Percentiles rank a stretch among this genome's conserved stretches.
Evolutionary conservation across 768 basidiomycete genomes (phyloP).

Genomic region (Trametes cubensis): DNA sequence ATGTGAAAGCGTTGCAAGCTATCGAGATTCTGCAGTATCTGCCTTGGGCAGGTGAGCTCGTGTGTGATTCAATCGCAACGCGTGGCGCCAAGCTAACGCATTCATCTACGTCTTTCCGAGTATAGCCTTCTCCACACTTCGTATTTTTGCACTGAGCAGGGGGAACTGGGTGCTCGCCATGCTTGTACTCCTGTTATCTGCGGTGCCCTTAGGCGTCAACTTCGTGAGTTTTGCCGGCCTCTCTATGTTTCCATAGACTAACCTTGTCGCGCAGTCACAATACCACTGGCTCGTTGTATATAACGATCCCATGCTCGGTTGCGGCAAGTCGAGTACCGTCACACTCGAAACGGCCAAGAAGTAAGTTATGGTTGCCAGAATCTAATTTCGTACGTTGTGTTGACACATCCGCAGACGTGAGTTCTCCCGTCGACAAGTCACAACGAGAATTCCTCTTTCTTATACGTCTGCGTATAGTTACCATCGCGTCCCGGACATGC

Average conservation of each 20-base stretch:
- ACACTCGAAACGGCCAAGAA: slow-evolving; percentile 2
- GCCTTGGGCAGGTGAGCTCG: slow-evolving; percentile 13
- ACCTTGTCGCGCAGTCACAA: not conserved
- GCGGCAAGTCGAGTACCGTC: slow-evolving; percentile 3
- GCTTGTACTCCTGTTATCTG: slow-evolving; percentile 9
- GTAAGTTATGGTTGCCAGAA: too few species aligned
- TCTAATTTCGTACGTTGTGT: not conserved
- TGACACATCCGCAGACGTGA: not conserved
- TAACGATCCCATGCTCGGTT: slow-evolving; percentile 2
- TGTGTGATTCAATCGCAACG: not conserved
- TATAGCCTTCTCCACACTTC: slow-evolving; percentile 11
- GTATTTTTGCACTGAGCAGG: slow-evolving; percentile 8
- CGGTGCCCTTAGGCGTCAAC: slow-evolving; percentile 12
- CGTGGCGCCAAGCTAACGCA: not conserved
- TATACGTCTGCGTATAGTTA: not conserved
- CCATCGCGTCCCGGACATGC: slow-evolving; percentile 11
- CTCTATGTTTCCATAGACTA: not conserved
- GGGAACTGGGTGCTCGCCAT: not conserved
- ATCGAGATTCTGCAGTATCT: slow-evolving; percentile 10
- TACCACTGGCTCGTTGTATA: slow-evolving; percentile 9
- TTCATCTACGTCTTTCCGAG: too few species aligned
- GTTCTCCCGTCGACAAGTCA: not conserved
- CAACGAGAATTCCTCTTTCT: not conserved
- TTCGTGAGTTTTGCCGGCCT: not conserved
- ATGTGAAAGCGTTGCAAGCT: slow-evolving; percentile 1